Conservation (phyloP, 768 basidiomycete genomes). For the Collybia sordida region DNA sequence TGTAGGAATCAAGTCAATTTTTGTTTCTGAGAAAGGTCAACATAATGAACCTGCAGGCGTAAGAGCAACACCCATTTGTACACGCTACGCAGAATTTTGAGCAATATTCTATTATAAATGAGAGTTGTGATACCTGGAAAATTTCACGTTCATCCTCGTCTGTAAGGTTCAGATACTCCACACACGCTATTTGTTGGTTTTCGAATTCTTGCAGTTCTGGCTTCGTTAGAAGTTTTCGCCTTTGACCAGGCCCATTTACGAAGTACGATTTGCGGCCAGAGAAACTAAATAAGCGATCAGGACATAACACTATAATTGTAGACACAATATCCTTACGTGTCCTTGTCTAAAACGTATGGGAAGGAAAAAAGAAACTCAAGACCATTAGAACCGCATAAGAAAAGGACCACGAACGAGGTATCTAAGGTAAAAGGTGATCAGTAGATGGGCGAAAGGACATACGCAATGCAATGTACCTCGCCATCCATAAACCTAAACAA, state of each 20-base stretch:
- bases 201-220: conserved; percentile 33
- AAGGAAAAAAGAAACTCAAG: background rate
- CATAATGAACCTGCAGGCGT: conserved; percentile 41
- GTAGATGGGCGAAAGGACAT: background rate
- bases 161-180: conserved; percentile 51
- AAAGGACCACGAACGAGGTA: background rate
- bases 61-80: conserved; percentile 51
- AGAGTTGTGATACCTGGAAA: conserved; percentile 42
- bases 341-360: background rate
- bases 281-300: no score
- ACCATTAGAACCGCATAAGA: background rate
- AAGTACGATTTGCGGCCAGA: conserved; percentile 20
- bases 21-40: background rate
- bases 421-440: background rate
- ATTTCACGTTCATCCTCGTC: conserved; percentile 64
- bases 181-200: conserved; percentile 47
- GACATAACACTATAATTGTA: background rate
- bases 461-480: conserved; percentile 38
- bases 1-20: conserved; percentile 13
- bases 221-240: conserved; percentile 16
- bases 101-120: background rate
- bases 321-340: background rate
- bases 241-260: conserved; percentile 14
- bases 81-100: conserved; percentile 32
- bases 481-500: conserved; percentile 52